These are phyloP conservation scores for Hirsutella minnesotensis DNA, from an alignment of 2,329 filamentous ascomycete species.

Conservation along the genomic window DNA sequence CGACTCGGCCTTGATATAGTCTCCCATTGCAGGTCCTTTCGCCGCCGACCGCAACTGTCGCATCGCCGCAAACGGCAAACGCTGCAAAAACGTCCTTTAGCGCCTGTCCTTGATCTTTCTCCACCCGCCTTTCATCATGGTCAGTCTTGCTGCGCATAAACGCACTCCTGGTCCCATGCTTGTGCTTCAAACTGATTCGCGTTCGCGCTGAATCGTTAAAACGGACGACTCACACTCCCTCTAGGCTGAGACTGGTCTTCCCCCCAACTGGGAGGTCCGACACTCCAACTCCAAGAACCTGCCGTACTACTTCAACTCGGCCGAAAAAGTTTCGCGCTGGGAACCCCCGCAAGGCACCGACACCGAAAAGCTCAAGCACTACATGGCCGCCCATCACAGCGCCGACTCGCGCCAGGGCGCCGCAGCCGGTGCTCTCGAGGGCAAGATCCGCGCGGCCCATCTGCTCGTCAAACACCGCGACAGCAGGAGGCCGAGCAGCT, in stretches of 20 bases:
- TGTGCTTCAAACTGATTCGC: not conserved
- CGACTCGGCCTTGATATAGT: no score
- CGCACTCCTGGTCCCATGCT: not conserved
- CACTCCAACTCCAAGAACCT: conserved; percentile 98
- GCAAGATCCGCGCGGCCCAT: conserved; percentile 89
- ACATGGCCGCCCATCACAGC: conserved; percentile 85
- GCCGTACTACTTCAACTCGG: conserved; percentile 93
- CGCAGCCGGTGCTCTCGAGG: conserved; percentile 37
- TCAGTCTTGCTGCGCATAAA: not conserved
- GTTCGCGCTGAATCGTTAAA: not conserved
- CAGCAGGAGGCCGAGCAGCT: conserved; percentile 81
- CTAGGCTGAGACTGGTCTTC: conserved; percentile 67
- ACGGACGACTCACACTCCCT: not conserved
- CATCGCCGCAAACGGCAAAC: no score
- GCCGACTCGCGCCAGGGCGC: conserved; percentile 30
- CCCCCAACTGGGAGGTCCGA: conserved; percentile 85
- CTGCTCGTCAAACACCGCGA: conserved; percentile 87
- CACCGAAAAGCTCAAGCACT: conserved; percentile 81
- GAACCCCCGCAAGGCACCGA: conserved; percentile 83
- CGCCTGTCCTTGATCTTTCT: not conserved
- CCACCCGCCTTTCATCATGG: not conserved
- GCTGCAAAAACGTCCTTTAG: no score
- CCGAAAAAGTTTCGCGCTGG: conserved; percentile 84
- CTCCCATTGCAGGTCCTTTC: no score
- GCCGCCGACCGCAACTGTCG: no score